phyloP scores from a whole-genome alignment of 306 rosid genomes.

The Pterocarpus macrocarpus region DNA sequence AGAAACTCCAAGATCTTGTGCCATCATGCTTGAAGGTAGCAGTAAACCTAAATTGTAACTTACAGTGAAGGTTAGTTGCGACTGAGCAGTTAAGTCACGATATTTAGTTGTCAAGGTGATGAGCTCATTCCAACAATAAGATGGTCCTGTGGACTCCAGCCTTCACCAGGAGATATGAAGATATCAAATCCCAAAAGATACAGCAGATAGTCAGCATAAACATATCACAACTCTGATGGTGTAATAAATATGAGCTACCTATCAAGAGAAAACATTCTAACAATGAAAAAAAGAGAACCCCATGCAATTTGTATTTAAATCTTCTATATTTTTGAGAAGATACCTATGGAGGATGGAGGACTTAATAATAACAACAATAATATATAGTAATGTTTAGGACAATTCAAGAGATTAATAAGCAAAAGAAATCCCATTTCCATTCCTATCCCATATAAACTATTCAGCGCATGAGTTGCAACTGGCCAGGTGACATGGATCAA shows the following conservation, averaged over 20 bases:
- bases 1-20: constrained; percentile 26
- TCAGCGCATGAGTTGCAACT: constrained; percentile 9
- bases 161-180: constrained; percentile 56
- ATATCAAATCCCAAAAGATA: constrained; percentile 31
- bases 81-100: constrained; percentile 89
- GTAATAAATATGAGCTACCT: constrained; percentile 21
- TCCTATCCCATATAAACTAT: constrained; percentile 7
- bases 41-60: constrained; percentile 49
- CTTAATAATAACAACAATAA: background rate
- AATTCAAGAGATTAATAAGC: background rate
- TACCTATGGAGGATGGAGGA: background rate
- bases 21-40: constrained; percentile 26
- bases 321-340: constrained; percentile 10
- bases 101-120: constrained; percentile 88
- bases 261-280: background rate
- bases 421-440: background rate
- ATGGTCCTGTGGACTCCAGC: constrained; percentile 85
- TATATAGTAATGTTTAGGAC: background rate
- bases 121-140: constrained; percentile 86
- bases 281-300: constrained; percentile 1
- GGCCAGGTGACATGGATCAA: constrained; percentile 7
- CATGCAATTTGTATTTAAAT: constrained; percentile 13
- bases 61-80: constrained; percentile 91
- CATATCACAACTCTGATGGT: background rate
- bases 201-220: constrained; percentile 11